Base-by-base conservation (phyloP, 148 eudicot genomes). In the Arbutus unedo region DNA sequence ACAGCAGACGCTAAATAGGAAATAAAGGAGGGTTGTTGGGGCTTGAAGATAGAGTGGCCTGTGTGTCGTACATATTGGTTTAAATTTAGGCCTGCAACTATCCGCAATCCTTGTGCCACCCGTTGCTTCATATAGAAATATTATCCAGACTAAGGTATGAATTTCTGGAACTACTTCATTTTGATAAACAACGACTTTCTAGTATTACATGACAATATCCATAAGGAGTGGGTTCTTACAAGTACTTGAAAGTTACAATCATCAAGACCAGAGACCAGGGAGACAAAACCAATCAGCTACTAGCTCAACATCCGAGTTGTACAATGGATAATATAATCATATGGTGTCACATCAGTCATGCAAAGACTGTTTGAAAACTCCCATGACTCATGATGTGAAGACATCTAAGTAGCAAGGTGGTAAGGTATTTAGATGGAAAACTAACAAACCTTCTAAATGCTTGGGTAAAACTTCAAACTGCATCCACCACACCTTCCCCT, bases 401-500 rank as follows among this genome's bases (percentile, higher is more conserved):
- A 51, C 15, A 6, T 38, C 6, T 19, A 45, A 5, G 67, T 41
- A 55, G 50, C 21, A 56, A 54, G 14, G 60, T 53, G 14, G 68
- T 55, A 82, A 13, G 49, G 66, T 38, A 60, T 38, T 77, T 14
- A 84, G 38, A 23, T 14, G 64, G 74, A 21, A 48, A 11, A 57
- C 47, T 31, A 56, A 87, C 89, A 66, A 73, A 92, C 98, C 98
- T 90, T 92, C 89, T 49, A 93, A 78, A 18, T 85, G 92, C 82
- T 84, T 90, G 3, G 94, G 95, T 76, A 92, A 83, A 25, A 93
- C 93, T 60, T 93, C 94, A 87, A 93, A 93, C 74, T 91, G 88
- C 92, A 91, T 88, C 98, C 95, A 91, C 98, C 98, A 93, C 72
- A 85, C 87, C 78, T 85, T 92, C 47, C 91, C 94, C 38, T 88